Conservation (phyloP, 805 yeast genomes). For the Nadsonia fulvescens region DNA sequence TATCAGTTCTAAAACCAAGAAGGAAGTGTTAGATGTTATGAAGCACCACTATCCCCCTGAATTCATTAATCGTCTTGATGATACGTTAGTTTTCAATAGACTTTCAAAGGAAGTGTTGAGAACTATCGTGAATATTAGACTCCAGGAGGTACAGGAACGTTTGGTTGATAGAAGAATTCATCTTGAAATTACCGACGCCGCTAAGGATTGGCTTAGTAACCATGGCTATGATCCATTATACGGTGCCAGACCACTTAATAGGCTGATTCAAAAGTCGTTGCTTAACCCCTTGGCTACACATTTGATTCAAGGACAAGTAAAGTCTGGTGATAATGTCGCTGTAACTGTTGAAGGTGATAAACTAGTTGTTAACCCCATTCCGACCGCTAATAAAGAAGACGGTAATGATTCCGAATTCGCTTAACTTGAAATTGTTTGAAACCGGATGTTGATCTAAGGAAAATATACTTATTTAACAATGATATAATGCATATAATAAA, state of each 20-base stretch:
- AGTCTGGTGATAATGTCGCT: slow-evolving; percentile 34
- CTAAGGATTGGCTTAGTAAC: slow-evolving; percentile 62
- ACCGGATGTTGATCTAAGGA: no score
- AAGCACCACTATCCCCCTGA: slow-evolving; percentile 77
- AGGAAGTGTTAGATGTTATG: slow-evolving; percentile 48
- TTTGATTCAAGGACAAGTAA: slow-evolving; percentile 64
- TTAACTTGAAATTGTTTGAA: no score
- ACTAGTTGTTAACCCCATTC: slow-evolving; percentile 30
- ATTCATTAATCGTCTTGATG: slow-evolving; percentile 86
- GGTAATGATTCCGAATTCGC: no score
- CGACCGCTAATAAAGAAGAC: slow-evolving; percentile 11
- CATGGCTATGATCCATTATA: slow-evolving; percentile 82
- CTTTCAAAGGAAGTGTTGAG: slow-evolving; percentile 58
- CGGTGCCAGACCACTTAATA: slow-evolving; percentile 92
- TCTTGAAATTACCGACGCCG: slow-evolving; percentile 36
- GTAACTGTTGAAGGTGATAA: slow-evolving; percentile 30
- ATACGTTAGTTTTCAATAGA: slow-evolving; percentile 82
- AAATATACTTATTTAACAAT: no score
- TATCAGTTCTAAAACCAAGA: slow-evolving; percentile 35
- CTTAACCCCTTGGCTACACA: slow-evolving; percentile 75
- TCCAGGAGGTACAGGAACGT: slow-evolving; percentile 65
- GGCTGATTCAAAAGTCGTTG: slow-evolving; percentile 68
- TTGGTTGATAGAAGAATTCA: slow-evolving; percentile 59
- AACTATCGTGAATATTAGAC: slow-evolving; percentile 69
- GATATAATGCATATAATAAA: no score